Conservation (phyloP, 371 early-diverging fungal species). For the Nosema muscidifuracis region DNA sequence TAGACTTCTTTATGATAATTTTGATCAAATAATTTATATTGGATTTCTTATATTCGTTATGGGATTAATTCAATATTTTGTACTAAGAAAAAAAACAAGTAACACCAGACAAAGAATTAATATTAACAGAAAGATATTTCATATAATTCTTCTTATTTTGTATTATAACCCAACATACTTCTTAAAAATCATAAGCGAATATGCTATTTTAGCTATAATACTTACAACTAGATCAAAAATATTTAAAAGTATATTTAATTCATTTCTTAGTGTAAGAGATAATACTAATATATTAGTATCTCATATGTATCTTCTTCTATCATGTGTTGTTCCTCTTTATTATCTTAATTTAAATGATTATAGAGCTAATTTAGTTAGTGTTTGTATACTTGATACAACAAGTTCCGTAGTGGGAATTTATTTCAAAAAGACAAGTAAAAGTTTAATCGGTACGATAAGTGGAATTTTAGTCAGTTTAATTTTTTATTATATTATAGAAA, state of each 20-base stretch:
- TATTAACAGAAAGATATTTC: conserved; percentile 36
- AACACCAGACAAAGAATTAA: conserved; percentile 6
- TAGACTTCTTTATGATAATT: background rate
- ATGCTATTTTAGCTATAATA: conserved; percentile 9
- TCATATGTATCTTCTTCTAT: conserved; percentile 25
- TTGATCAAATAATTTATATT: background rate
- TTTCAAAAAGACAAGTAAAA: conserved; percentile 25
- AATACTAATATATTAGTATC: conserved; percentile 7
- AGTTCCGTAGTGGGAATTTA: conserved; percentile 33
- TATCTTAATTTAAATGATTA: conserved; percentile 26
- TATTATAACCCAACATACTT: conserved; percentile 22
- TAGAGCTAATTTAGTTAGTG: conserved; percentile 13
- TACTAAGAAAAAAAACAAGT: background rate
- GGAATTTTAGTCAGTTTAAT: conserved; percentile 13
- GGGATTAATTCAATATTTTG: background rate
- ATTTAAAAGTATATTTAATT: background rate
- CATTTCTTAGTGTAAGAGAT: conserved; percentile 27
- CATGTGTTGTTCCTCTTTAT: conserved; percentile 15
- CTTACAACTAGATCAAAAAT: background rate
- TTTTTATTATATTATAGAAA: conserved; percentile 13
- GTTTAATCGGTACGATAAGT: conserved; percentile 10
- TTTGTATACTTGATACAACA: conserved; percentile 36
- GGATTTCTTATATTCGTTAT: background rate
- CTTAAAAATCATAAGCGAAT: conserved; percentile 9
- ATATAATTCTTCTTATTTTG: conserved; percentile 22